Conservation (phyloP, 805 yeast species). For the Wickerhamomyces ciferrii region DNA sequence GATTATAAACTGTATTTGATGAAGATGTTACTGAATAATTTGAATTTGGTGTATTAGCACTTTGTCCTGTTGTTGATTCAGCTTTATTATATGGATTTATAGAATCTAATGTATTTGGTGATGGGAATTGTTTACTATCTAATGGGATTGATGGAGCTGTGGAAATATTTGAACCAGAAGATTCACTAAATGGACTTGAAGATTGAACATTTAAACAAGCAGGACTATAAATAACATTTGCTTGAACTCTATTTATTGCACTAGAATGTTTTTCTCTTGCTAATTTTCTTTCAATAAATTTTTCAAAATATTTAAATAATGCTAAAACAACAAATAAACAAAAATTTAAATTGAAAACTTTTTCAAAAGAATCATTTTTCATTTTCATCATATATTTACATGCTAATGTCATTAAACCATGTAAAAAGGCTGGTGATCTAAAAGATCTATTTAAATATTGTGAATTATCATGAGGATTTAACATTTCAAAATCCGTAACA, state of each 20-base stretch:
- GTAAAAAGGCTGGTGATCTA: constrained; percentile 8
- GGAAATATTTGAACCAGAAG: background rate
- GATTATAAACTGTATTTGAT: background rate
- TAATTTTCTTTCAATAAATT: constrained; percentile 2
- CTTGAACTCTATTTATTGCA: background rate
- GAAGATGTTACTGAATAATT: background rate
- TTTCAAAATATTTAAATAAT: constrained; percentile 9
- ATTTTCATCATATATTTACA: constrained; percentile 9
- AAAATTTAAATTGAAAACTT: constrained; percentile 9
- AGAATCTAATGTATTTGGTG: background rate
- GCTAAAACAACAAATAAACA: constrained; percentile 9
- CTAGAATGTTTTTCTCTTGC: constrained; percentile 5
- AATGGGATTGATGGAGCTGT: background rate
- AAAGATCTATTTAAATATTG: constrained; percentile 4
- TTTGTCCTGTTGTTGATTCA: background rate
- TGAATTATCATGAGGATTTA: constrained; percentile 4
- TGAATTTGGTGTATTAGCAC: background rate
- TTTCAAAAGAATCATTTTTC: constrained; percentile 10
- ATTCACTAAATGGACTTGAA: background rate
- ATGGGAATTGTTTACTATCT: background rate
- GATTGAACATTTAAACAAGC: background rate
- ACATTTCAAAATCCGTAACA: constrained; percentile 12
- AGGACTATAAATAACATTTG: background rate
- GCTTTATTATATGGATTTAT: too few relatives aligned
- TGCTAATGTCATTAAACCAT: constrained; percentile 7